Conservation (phyloP, 2,329 filamentous ascomycete genomes). For the Ascochyta pisi region DNA sequence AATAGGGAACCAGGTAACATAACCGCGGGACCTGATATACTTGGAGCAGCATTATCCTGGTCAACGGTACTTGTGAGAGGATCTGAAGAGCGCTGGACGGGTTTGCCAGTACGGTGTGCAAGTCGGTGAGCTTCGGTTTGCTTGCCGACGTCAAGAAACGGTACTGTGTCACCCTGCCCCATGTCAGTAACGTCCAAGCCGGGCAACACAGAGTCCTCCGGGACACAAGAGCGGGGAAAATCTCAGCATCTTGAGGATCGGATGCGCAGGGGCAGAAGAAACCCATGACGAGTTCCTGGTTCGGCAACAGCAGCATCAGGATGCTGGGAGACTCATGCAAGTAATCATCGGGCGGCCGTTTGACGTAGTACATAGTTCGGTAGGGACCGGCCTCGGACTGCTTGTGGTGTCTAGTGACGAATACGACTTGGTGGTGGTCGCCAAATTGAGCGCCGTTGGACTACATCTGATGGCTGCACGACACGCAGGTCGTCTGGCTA, state of each 20-base stretch:
- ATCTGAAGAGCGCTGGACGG: background rate
- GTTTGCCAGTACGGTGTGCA: conserved; percentile 1
- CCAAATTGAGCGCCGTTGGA: background rate
- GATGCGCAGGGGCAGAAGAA: background rate
- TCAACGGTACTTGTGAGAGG: background rate
- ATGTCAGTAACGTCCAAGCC: conserved; percentile 5
- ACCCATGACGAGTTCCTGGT: background rate
- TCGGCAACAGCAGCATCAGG: background rate
- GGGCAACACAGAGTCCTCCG: background rate
- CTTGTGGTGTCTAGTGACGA: background rate
- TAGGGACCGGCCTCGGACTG: conserved; percentile 2
- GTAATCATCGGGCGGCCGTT: background rate
- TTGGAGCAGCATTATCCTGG: conserved; percentile 9
- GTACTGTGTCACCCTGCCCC: conserved; percentile 12
- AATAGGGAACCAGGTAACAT: conserved; percentile 2
- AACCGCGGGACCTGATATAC: conserved; percentile 3
- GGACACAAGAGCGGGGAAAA: conserved; percentile 9
- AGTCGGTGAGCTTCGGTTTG: conserved; percentile 8
- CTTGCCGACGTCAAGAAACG: conserved; percentile 11
- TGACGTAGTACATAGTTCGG: background rate
- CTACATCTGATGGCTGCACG: background rate
- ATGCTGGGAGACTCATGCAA: background rate
- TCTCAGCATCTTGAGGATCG: background rate
- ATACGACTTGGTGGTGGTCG: background rate
- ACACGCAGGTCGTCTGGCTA: background rate